Conservation (phyloP, 2,329 filamentous ascomycete genomes). For the Colletotrichum tropicale region DNA sequence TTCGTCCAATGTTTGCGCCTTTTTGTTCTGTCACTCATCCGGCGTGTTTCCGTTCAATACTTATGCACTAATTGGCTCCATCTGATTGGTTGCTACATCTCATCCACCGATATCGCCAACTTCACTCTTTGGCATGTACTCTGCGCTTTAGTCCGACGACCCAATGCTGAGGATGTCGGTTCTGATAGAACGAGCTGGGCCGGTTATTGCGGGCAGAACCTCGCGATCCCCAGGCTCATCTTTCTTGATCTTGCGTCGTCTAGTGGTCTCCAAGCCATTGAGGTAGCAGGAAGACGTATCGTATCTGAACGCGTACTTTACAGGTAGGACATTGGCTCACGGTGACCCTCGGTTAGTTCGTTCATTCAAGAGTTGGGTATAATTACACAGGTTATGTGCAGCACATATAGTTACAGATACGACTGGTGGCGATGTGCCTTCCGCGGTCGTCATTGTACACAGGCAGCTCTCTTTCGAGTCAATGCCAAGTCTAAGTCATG, state of each 20-base stretch:
- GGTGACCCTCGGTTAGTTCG: neutral
- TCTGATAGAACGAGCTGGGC: constrained; percentile 65
- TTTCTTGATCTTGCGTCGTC: constrained; percentile 62
- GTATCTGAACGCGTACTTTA: constrained; percentile 61
- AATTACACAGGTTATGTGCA: constrained; percentile 8
- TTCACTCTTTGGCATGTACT: constrained; percentile 52
- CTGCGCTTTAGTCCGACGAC: constrained; percentile 67
- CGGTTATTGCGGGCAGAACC: constrained; percentile 14
- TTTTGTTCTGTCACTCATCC: neutral
- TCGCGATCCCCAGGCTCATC: neutral
- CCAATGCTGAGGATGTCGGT: constrained; percentile 62
- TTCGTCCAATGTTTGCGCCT: neutral
- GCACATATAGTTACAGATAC: constrained; percentile 16
- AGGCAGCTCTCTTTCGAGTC: neutral
- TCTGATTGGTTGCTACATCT: constrained; percentile 1
- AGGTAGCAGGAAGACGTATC: constrained; percentile 64
- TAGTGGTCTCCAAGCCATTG: constrained; percentile 64
- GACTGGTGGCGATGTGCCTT: neutral
- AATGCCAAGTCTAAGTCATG: neutral
- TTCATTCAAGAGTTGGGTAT: constrained; percentile 20
- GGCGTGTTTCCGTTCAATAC: neutral
- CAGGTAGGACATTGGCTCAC: neutral
- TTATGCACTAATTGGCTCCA: neutral
- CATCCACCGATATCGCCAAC: neutral
- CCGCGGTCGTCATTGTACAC: neutral